Base-by-base conservation (phyloP, 1,139 yeast genomes). In the Hanseniaspora uvarum region DNA sequence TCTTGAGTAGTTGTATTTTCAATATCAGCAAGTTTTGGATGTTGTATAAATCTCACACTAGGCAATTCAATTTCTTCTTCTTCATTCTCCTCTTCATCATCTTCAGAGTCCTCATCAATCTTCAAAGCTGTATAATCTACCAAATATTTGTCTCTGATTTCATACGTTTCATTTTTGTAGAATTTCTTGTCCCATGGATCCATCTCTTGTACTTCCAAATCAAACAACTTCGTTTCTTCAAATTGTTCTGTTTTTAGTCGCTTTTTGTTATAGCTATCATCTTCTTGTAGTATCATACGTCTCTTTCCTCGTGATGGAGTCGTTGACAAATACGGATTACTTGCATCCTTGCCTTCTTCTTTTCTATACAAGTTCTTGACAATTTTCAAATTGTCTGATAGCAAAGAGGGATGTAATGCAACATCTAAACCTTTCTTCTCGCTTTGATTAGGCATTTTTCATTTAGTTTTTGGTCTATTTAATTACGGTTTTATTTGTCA, bases 11-110 rank as follows among this genome's bases (percentile, higher is more conserved):
- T 14, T 1, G 4, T 5, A 18, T 7, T 30, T 2, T 19, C 37
- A 7, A 14, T 14, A 6, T 31, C 34, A 7, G n/a, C 21, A 4
- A 44, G 14, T 31, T 16, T 1, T 14, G 96, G 96, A 66, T 88
- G 96, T 59, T 86, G 94, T 4, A 89, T 73, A 62, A 82, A 86
- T 19, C 63, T 54, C 24, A 67, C 59, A 26, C 67, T 64, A 0
- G 68, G 67, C 12, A 52, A 48, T 6, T 55, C 57, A 8, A 28
- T 31, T 14, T 28, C 52, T 14, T 54, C 55, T 8, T 52, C 55
- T 16, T 50, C 59, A 6, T 61, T 62, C 4, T 61, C 60, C n/a
- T 36, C 31, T 10, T 28, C 40, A 7, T 55, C 55, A 16, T 34
- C 46, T 11, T 55, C 57, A 38, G 51, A 48, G 14, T 62, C 65